Evolutionary conservation across 176 grass and related monocot species (phyloP), one percentile per base, ranked within the genome.

Genomic region (Pontederia paniculata): DNA sequence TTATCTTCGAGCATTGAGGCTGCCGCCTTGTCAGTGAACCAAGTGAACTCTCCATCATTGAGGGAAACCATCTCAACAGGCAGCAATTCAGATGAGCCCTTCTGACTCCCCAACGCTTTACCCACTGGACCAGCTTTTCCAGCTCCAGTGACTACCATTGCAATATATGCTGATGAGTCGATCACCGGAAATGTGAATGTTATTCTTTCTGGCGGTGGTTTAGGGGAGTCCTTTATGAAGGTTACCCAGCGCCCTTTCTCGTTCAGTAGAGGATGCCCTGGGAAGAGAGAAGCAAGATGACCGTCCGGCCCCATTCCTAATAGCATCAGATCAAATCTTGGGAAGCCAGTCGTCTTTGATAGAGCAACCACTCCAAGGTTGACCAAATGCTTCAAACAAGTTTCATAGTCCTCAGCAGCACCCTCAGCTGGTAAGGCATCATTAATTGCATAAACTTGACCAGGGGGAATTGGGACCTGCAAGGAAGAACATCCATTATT

Each of bases 221-320:
- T 98, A 55, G 93, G 93, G 25, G 93, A 98, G 68, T 98, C 86
- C 81, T 79, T 70, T 74, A 98, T 91, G 66, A 76, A 79, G 50
- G 86, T 91, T 45, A 98, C 86, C 86, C 83, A 98, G 72, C 61
- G 85, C 62, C 72, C 42, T 19, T 72, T 74, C 69, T 91, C 93
- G 17, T 81, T 80, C 50, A 88, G 46, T 52, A 98, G 81, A 50
- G 83, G 86, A 28, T 98, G 93, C 15, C 86, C 83, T 51, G 86
- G 93, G 70, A 98, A 98, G 45, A 98, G 93, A 51, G 93, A 98
- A 13, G 93, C 93, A 52, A 98, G 65, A 54, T 98, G 93, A 10
- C 93, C 93, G 72, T 98, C 93, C 8, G 93, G 93, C n/a, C 83
- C 86, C 86, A 98, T 98, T 54, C 93, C 86, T 12, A 98, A 77